Percentiles rank a stretch among this genome's conserved stretches.
Evolutionary conservation across 1,284 basidiomycete genomes (phyloP).

Genomic region (Cryptococcus maquisensis): DNA sequence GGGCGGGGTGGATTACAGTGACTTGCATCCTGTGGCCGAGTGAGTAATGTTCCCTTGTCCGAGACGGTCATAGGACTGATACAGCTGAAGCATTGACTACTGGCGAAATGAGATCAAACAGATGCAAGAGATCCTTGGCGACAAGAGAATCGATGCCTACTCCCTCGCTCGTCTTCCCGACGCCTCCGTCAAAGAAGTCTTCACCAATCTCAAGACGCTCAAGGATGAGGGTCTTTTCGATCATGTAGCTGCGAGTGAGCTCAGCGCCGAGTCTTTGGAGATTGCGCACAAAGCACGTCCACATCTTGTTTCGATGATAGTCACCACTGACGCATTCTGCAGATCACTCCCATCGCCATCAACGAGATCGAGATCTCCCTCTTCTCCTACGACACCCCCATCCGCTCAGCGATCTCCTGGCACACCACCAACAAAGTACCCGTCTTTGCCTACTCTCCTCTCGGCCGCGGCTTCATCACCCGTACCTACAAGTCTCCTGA

Average conservation of each 20-base stretch:
- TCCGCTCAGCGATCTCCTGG: slow-evolving; percentile 44
- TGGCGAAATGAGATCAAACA: slow-evolving; percentile 49
- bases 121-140: slow-evolving; percentile 48
- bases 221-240: slow-evolving; percentile 30
- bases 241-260: slow-evolving; percentile 30
- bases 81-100: slow-evolving; percentile 38
- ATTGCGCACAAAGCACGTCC: slow-evolving; percentile 22
- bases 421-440: slow-evolving; percentile 54
- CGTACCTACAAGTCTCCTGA: slow-evolving; percentile 53
- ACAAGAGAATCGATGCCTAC: slow-evolving; percentile 54
- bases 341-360: slow-evolving; percentile 54
- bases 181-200: slow-evolving; percentile 13
- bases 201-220: slow-evolving; percentile 18
- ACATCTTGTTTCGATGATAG: too few relatives aligned
- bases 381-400: slow-evolving; percentile 53
- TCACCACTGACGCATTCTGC: neutral
- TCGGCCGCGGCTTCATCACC: slow-evolving; percentile 59
- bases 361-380: slow-evolving; percentile 58
- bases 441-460: slow-evolving; percentile 59
- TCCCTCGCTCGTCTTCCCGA: slow-evolving; percentile 15
- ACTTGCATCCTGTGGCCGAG: neutral
- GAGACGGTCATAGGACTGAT: neutral
- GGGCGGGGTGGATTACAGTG: slow-evolving; percentile 45
- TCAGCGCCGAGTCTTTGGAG: slow-evolving; percentile 13
- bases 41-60: neutral